Evolutionary conservation across 306 rosid species (phyloP).

Genomic region (Coriaria nepalensis): DNA sequence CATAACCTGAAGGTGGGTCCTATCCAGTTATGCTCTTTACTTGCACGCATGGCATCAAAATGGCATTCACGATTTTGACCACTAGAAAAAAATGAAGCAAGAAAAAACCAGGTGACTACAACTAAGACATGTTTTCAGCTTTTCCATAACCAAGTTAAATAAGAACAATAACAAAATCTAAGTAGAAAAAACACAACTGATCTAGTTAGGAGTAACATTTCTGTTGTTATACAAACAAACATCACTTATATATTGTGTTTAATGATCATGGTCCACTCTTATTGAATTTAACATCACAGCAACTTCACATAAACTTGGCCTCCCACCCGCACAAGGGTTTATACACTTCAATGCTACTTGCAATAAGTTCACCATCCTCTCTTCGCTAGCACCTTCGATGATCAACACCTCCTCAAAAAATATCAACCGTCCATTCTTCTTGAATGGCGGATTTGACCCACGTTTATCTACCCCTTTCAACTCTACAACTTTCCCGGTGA

Average conservation of each 20-base stretch:
- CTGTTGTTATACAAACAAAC: too few relatives aligned
- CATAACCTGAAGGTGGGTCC: constrained; percentile 30
- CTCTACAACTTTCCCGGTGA: constrained; percentile 54
- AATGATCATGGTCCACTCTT: constrained; percentile 19
- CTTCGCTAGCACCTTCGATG: constrained; percentile 48
- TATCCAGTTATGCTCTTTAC: constrained; percentile 8
- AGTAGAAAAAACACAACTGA: too few relatives aligned
- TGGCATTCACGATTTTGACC: constrained; percentile 26
- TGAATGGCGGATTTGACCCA: constrained; percentile 56
- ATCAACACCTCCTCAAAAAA: constrained; percentile 38
- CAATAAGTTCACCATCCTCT: constrained; percentile 58
- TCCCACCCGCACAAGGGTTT: constrained; percentile 31
- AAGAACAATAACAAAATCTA: too few relatives aligned
- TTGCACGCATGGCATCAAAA: constrained; percentile 31
- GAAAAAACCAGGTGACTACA: too few relatives aligned
- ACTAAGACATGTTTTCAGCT: too few relatives aligned
- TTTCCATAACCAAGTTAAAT: too few relatives aligned
- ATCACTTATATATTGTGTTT: too few relatives aligned
- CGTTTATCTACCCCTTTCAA: constrained; percentile 36
- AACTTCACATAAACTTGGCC: constrained; percentile 39
- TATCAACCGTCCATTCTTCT: constrained; percentile 64
- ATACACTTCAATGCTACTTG: constrained; percentile 45
- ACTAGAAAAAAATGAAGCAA: constrained; percentile 2
- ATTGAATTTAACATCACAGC: constrained; percentile 29
- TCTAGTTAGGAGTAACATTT: too few relatives aligned